Base-by-base conservation (phyloP, 768 basidiomycete species). In the Sutorius australiensis region DNA sequence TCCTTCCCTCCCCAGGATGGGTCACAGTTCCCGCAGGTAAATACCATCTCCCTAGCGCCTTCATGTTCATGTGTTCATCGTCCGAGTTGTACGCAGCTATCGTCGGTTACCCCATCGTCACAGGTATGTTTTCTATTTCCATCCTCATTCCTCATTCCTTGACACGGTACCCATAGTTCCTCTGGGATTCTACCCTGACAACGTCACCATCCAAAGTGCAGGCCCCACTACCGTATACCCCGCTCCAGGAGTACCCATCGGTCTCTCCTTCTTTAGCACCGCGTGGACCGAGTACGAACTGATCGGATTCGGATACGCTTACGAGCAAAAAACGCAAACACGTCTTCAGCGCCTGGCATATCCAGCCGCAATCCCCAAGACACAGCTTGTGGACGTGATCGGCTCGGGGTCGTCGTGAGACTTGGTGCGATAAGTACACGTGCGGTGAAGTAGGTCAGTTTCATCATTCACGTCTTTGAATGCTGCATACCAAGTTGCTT, bases 311-410 rank as follows among this genome's bases (percentile, higher is more conserved):
- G 76, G 75, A 38, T 77, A 73, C 50, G 76, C 77, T 16, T 77
- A 73, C 56, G 77, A 78, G 61, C 84, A 86, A 63, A 73, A 73
- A 55, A 86, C 85, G 5, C 72, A 79, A 51, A 78, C 76, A 1
- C 65, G 83, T 14, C 62, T 83, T 46, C 63, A 66, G 45, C 72
- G 78, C 55, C 72, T 64, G 61, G 83, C 82, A 3, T 80, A 74
- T 57, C 47, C 73, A 5, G 79, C 70, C 12, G 82, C 83, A 7
- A 77, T 84, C 24, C 84, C 82, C 2, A 78, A 68, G 62, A 83
- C 80, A 10, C 83, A 78, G 59, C 59, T 77, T 24, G 56, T 27
- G 14, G 72, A 77, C 46, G 67, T 77, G 14, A 57, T 72, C 8
- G 31, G 51, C 17, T 27, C 44, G 2, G 36, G 39, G 3, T 34